Evolutionary conservation across 1,284 basidiomycete genomes (phyloP).

Genomic region (Exobasidium rhododendri): DNA sequence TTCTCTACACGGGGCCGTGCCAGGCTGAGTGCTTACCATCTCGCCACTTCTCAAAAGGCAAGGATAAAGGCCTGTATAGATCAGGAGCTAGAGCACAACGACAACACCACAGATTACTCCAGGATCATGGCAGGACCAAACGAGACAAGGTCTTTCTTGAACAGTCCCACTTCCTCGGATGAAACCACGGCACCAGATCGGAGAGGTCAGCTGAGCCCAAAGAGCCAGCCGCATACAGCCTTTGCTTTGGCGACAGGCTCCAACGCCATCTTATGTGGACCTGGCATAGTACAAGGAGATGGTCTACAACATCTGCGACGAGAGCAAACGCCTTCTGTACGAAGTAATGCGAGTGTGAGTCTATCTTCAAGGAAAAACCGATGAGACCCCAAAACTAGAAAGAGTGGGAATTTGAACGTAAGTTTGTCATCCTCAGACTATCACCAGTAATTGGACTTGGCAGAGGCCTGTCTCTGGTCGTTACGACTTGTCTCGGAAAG

Average conservation of each 20-base stretch:
- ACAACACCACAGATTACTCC: too few relatives aligned
- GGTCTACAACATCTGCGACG: neutral
- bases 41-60: too few relatives aligned
- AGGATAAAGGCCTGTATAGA: too few relatives aligned
- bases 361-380: neutral
- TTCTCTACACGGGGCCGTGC: too few relatives aligned
- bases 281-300: neutral
- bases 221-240: neutral
- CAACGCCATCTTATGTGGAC: neutral
- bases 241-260: neutral
- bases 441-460: neutral
- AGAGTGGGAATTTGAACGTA: too few relatives aligned
- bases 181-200: neutral
- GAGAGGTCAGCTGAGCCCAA: neutral
- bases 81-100: too few relatives aligned
- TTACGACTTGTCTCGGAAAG: neutral
- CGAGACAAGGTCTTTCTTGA: neutral
- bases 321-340: neutral
- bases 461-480: neutral
- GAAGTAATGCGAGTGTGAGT: neutral
- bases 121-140: too few relatives aligned
- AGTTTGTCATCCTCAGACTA: too few relatives aligned
- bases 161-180: neutral
- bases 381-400: too few relatives aligned
- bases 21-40: too few relatives aligned